Base-by-base conservation (phyloP, 768 basidiomycete genomes). In the Rhodosporidiobolus odoratus region DNA sequence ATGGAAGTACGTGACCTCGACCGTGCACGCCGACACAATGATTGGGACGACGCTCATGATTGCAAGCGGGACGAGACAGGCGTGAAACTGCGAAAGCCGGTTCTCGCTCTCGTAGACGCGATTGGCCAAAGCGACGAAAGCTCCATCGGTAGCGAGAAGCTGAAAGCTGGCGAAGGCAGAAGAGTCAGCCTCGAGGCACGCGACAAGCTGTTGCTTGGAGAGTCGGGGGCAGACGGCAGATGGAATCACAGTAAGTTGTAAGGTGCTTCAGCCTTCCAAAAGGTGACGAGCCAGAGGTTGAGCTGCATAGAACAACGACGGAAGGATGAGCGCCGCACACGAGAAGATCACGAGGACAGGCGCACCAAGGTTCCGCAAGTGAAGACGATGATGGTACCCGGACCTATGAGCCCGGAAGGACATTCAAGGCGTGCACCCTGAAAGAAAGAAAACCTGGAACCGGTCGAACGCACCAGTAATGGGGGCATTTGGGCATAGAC, bases 241-340 rank as follows among this genome's bases (percentile, higher is more conserved):
- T n/a, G n/a, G n/a, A n/a, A n/a, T n/a, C n/a, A n/a, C n/a, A 66
- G 35, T 8, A 66, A 47, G 30, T 66, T 65, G 59, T 62, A 70
- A 2, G 69, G 64, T 5, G 69, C 57, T 41, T 70, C 69, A 5
- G 45, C 7, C 2, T 38, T 37, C 23, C 60, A 70, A 37, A 45
- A n/a, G 13, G 61, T 27, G 1, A 53, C 64, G 35, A 61, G 41
- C 16, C 37, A 17, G 25, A 70, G 52, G 37, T 61, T 65, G 63
- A 50, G 35, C 25, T 65, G 60, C 2, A 34, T 30, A 0, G 41
- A 65, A 19, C 27, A 64, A 7, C 27, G 27, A 15, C 23, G 30
- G 34, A 2, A 34, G 43, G 41, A 32, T 13, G 12, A n/a, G 48
- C 43, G 43, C 23, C 12, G 17, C 12, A 27, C 17, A 48, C 32